Percentiles rank a stretch among this genome's conserved stretches.
Evolutionary conservation across 2,329 filamentous ascomycete species (phyloP).

Genomic region (Phyllosticta capitalensis): DNA sequence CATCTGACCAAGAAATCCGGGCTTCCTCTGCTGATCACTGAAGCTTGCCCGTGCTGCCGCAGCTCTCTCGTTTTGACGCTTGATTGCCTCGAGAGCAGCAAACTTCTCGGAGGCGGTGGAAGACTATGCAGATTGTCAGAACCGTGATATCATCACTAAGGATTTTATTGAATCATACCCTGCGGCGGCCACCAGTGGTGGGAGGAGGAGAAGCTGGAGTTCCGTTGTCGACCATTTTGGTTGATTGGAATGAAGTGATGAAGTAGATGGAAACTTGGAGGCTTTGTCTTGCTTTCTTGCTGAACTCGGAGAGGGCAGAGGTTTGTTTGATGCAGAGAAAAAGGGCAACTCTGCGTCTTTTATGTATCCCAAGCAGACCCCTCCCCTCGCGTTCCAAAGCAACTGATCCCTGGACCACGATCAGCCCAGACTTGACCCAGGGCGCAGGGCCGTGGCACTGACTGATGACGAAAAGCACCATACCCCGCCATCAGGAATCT

Average conservation of each 20-base stretch:
- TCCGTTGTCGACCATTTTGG: slow-evolving; percentile 5
- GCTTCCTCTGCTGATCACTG: slow-evolving; percentile 3
- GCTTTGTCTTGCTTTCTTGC: background rate
- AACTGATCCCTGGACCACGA: background rate
- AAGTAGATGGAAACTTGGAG: background rate
- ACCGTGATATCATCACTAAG: background rate
- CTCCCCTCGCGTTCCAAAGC: background rate
- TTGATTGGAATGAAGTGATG: background rate
- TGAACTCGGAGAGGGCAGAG: background rate
- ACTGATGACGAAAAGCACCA: slow-evolving; percentile 9
- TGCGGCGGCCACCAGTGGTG: background rate
- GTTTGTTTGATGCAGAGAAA: background rate
- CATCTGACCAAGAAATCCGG: slow-evolving; percentile 9
- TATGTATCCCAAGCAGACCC: background rate
- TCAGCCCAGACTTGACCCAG: background rate
- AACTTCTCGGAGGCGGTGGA: slow-evolving; percentile 7
- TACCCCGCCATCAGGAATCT: slow-evolving; percentile 7
- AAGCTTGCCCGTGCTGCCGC: slow-evolving; percentile 8
- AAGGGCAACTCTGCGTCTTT: background rate
- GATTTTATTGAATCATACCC: background rate
- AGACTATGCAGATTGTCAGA: background rate
- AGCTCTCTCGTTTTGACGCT: slow-evolving; percentile 7
- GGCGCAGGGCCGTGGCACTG: background rate
- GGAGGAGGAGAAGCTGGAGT: background rate
- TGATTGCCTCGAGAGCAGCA: slow-evolving; percentile 4